A percentile compares a stretch with the other conserved stretches of the same genome.
Evolutionary conservation across 2,329 filamentous ascomycete species (phyloP).

Genomic region (Claviceps cyperi): DNA sequence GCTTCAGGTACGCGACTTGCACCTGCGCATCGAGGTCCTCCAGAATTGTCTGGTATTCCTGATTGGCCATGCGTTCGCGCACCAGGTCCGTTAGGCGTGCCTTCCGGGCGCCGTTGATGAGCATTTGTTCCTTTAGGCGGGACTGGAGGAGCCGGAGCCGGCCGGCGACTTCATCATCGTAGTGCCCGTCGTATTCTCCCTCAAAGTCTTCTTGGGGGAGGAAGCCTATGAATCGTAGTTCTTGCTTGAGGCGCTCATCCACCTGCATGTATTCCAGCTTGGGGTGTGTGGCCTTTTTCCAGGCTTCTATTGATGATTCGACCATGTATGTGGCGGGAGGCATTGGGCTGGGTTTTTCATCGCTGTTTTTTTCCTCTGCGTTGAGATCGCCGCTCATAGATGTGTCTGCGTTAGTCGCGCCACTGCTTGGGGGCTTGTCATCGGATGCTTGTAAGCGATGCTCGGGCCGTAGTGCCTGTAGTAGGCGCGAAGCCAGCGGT

Average conservation of each 20-base stretch:
- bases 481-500: constrained; percentile 67
- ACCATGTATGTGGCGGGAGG: constrained; percentile 68
- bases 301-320: constrained; percentile 59
- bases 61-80: constrained; percentile 84
- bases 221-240: constrained; percentile 82
- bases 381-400: constrained; percentile 35
- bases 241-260: constrained; percentile 81
- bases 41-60: constrained; percentile 92
- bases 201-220: constrained; percentile 49
- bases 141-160: constrained; percentile 74
- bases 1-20: constrained; percentile 88
- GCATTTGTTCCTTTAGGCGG: constrained; percentile 67
- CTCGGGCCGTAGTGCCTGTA: constrained; percentile 71
- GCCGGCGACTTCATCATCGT: constrained; percentile 86
- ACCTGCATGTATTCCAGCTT: constrained; percentile 76
- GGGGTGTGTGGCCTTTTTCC: constrained; percentile 61
- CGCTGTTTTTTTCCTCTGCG: constrained; percentile 18
- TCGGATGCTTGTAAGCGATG: constrained; percentile 41
- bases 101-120: constrained; percentile 84
- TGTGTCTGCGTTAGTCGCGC: constrained; percentile 38
- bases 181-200: constrained; percentile 76
- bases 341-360: constrained; percentile 24
- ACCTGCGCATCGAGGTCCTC: constrained; percentile 94
- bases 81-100: constrained; percentile 73
- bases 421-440: constrained; percentile 40